Evolutionary conservation across 1,284 basidiomycete species (phyloP), one percentile per base, ranked within the genome.

Genomic region (Ustilago tritici): DNA sequence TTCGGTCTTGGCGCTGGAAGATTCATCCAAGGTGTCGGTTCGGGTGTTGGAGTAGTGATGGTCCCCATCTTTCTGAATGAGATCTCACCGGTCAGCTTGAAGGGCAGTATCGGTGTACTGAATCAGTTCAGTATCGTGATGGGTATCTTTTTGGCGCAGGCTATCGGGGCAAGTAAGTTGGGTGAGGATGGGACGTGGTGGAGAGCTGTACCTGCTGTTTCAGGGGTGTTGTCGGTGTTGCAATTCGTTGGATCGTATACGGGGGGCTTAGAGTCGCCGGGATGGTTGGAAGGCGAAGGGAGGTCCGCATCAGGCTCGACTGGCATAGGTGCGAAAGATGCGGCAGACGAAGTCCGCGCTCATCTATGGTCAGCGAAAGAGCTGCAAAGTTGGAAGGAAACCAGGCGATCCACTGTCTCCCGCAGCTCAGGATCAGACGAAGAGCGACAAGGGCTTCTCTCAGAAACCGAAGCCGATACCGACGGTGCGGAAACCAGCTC

Each of bases 21-120:
- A 2, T 89, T 94, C 63, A 82, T 95, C 23, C 90, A 92, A 11
- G 95, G 95, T 11, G 81, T 94, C 9, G 92, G 92, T 11, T 92
- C 93, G 38, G 95, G 95, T 31, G 87, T 96, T 59, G 93, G 92
- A 19, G 88, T 95, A 4, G 95, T 93, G 79, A 90, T 94, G n/a
- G 91, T 91, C 0, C 94, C 95, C 9, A 90, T 95, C 53, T 95
- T 92, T 87, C 89, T 96, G 38, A 90, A 93, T 10, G 92, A 94
- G 83, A 91, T 95, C 14, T 91, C 94, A 0, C 93, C 93, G 0
- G 87, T 90, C 4, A 88, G 89, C 66, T 91, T 93, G 56, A 90
- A 90, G 78, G 93, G 93, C n/a, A 91, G 89, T 61, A 68, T 86
- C 90, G 93, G 94, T 34, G 92, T 95, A 31, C 88, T 95, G 43